Evolutionary conservation across 352 stramenopile genomes (phyloP).

Genomic region (Globisporangium cylindrosporum): DNA sequence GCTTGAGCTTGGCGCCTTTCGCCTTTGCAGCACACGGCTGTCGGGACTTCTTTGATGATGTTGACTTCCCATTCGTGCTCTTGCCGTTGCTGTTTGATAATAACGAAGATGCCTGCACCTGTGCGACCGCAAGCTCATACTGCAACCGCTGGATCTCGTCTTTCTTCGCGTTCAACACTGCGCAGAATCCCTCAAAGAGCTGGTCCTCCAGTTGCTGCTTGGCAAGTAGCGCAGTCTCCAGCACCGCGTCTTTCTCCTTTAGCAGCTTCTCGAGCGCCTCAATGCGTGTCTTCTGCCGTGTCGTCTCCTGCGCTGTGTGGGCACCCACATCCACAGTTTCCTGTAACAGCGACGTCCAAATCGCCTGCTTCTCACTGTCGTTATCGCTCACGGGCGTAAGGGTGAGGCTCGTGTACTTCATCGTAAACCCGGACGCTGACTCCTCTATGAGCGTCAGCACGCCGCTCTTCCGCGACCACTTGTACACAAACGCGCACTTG

Average conservation of each 20-base stretch:
- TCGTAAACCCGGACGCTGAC: slow-evolving; percentile 29
- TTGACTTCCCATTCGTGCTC: not conserved
- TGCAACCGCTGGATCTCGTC: slow-evolving; percentile 49
- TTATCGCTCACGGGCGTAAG: slow-evolving; percentile 18
- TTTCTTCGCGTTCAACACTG: slow-evolving; percentile 61
- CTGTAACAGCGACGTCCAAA: slow-evolving; percentile 34
- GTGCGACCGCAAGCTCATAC: slow-evolving; percentile 24
- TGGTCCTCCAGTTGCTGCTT: slow-evolving; percentile 47
- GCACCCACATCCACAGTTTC: slow-evolving; percentile 21
- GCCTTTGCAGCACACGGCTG: slow-evolving; percentile 10
- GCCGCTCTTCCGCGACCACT: slow-evolving; percentile 31
- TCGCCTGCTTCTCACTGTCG: slow-evolving; percentile 4
- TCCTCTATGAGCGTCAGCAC: slow-evolving; percentile 54
- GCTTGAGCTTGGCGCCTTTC: slow-evolving; percentile 35
- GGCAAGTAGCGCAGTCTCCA: slow-evolving; percentile 35
- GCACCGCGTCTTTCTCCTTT: slow-evolving; percentile 38
- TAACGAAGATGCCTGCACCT: not conserved
- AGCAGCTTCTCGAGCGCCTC: slow-evolving; percentile 32
- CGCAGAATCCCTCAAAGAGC: slow-evolving; percentile 43
- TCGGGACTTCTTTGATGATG: slow-evolving; percentile 2
- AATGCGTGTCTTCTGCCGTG: slow-evolving; percentile 23
- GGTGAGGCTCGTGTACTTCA: slow-evolving; percentile 48
- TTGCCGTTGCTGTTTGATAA: not conserved
- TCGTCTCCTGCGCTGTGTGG: slow-evolving; percentile 12
- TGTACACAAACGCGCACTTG: slow-evolving; percentile 29